Conservation (phyloP, 495 filamentous ascomycete species). For the Talaromyces trachyspermus region DNA sequence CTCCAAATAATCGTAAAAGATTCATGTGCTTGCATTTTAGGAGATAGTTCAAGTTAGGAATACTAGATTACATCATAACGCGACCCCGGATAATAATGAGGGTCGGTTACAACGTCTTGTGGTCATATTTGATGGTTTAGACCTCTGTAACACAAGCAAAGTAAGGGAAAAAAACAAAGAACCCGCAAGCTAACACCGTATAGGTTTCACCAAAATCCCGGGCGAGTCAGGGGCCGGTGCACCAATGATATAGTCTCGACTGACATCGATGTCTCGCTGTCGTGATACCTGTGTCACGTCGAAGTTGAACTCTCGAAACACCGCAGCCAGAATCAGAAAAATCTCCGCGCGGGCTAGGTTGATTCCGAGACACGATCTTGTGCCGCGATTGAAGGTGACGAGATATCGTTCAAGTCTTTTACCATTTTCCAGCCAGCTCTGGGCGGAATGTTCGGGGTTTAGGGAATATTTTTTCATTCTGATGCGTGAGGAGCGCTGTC, state of each 20-base stretch:
- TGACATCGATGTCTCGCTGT: slow-evolving; percentile 1
- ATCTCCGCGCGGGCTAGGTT: slow-evolving; percentile 34
- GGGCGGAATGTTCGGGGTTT: slow-evolving; percentile 12
- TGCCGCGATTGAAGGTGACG: slow-evolving; percentile 10
- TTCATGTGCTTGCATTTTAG: neutral
- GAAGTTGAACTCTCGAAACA: slow-evolving; percentile 32
- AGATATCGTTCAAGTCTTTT: slow-evolving; percentile 8
- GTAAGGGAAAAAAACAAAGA: no score
- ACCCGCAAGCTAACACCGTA: no score
- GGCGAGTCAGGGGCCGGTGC: neutral
- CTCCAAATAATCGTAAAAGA: neutral
- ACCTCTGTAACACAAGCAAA: no score
- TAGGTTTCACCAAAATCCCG: slow-evolving; percentile 6
- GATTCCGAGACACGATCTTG: slow-evolving; percentile 15
- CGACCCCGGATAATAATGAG: no score
- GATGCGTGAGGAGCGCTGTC: slow-evolving; percentile 11
- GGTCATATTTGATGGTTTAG: no score
- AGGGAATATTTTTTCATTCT: slow-evolving; percentile 9
- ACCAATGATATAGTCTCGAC: neutral
- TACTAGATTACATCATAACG: no score
- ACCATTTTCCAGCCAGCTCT: slow-evolving; percentile 15
- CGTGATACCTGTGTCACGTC: neutral
- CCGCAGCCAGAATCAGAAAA: slow-evolving; percentile 24
- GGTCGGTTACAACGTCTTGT: no score
- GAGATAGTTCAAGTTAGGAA: neutral